These are phyloP conservation scores for Pouteria glomerata DNA, from an alignment of 148 eudicot species.

Conservation along the genomic window DNA sequence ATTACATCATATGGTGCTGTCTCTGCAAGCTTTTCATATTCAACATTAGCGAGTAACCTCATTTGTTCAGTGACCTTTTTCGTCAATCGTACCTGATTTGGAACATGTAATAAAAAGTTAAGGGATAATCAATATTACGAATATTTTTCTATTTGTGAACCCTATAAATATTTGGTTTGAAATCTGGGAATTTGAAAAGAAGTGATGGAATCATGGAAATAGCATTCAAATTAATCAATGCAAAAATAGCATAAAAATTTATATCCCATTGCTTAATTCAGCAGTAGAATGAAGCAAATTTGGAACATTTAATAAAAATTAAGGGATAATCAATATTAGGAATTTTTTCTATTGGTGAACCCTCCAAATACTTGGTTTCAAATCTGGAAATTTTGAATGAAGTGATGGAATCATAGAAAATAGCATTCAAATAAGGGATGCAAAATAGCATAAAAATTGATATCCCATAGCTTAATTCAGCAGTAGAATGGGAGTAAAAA, in stretches of 20 bases:
- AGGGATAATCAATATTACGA: background rate
- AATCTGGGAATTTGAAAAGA: background rate
- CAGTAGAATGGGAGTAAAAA: background rate
- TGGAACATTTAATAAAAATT: too few relatives aligned
- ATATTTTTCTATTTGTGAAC: background rate
- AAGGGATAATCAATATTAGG: too few relatives aligned
- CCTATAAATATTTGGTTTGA: background rate
- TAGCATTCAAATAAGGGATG: too few relatives aligned
- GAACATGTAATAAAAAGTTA: background rate
- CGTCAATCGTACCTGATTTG: constrained; percentile 64
- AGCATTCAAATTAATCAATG: background rate
- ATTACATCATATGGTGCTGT: constrained; percentile 63
- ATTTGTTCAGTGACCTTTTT: constrained; percentile 97
- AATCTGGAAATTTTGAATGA: too few relatives aligned
- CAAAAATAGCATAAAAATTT: too few relatives aligned
- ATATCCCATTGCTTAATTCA: too few relatives aligned
- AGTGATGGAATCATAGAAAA: too few relatives aligned
- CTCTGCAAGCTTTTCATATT: constrained; percentile 67
- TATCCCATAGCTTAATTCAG: background rate
- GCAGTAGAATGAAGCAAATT: too few relatives aligned
- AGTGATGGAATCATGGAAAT: background rate
- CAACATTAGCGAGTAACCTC: constrained; percentile 70
- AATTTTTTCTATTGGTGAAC: too few relatives aligned
- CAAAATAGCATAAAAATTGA: too few relatives aligned
- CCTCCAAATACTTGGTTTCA: too few relatives aligned